Evolutionary conservation across 306 rosid species (phyloP), one percentile per base, ranked within the genome.

Genomic region (Rosa chinensis): DNA sequence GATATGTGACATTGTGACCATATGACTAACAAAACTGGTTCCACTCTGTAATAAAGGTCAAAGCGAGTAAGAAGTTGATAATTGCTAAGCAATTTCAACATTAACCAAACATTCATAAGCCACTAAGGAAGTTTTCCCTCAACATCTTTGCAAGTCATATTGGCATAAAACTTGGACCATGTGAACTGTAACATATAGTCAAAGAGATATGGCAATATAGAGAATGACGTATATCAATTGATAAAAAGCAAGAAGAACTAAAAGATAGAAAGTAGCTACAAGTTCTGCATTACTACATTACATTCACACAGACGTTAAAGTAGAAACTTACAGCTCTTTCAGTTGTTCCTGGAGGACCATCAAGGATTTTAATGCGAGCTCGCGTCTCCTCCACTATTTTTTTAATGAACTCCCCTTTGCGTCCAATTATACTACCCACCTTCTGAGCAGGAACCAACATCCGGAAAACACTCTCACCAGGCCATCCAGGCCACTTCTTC

Each of bases 401-500:
- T 70, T 96, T 96, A 49, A 93, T 90, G 62, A 93, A 96, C 89
- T 96, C 99, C 72, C 98, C 99, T 70, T 90, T 96, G 32, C 99
- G 97, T 45, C 99, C 99, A 84, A 96, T 96, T 82, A 96, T 93
- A 78, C 99, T 91, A 25, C 99, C 98, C 84, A 96, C 98, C 85
- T 93, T 93, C 75, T 93, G 97, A 0, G 96, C 96, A 39, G 98
- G 99, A 78, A 96, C 99, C 80, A 96, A 76, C 99, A 96, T 93
- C 73, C 99, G 87, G 62, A 93, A 96, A 82, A 96, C 98, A 76
- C 93, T 93, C 87, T 96, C 99, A 10, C 98, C 99, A 0, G 99
- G 99, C 99, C 97, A 96, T 72, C 99, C 99, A 0, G 96, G 99
- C 99, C 99, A 96, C 83, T 89, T 96, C 89, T 93, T 96, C 86